Evolutionary conservation across 1,139 yeast genomes (phyloP).

Genomic region (Yamadazyma blattariae): DNA sequence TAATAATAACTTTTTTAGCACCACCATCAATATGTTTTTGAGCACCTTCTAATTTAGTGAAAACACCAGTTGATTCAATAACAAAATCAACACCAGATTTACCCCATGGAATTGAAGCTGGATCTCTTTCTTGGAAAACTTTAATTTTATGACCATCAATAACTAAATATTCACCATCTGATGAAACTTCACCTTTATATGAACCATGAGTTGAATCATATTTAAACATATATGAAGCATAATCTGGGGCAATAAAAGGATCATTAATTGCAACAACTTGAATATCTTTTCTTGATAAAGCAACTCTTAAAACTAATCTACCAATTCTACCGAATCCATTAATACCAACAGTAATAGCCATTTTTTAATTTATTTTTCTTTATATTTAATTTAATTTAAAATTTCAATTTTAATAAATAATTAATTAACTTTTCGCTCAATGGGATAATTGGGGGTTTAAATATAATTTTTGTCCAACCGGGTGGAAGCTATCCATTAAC

Average conservation of each 20-base stretch:
- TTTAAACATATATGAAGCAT: conserved; percentile 87
- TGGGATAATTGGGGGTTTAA: too few species aligned
- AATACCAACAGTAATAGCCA: conserved; percentile 63
- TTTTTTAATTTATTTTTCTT: conserved; percentile 11
- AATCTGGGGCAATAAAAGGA: conserved; percentile 80
- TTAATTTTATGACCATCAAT: conserved; percentile 68
- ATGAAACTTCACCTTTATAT: conserved; percentile 64
- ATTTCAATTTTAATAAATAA: not conserved
- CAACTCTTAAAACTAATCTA: conserved; percentile 81
- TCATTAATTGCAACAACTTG: conserved; percentile 79
- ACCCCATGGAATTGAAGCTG: conserved; percentile 82
- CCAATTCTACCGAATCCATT: conserved; percentile 92
- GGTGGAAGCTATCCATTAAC: conserved; percentile 18
- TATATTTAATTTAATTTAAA: too few species aligned
- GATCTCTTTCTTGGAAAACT: conserved; percentile 77
- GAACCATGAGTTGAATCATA: conserved; percentile 85
- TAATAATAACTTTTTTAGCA: conserved; percentile 86
- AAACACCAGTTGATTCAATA: conserved; percentile 87
- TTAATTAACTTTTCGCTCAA: too few species aligned
- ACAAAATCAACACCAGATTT: conserved; percentile 72
- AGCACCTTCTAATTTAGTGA: conserved; percentile 77
- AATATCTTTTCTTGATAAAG: conserved; percentile 66
- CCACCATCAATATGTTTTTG: conserved; percentile 79
- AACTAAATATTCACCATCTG: conserved; percentile 54
- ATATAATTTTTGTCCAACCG: conserved; percentile 14